A percentile compares a stretch with the other conserved stretches of the same genome.
Evolutionary conservation across 495 filamentous ascomycete genomes (phyloP).

Genomic region (Penicillium coffeae): DNA sequence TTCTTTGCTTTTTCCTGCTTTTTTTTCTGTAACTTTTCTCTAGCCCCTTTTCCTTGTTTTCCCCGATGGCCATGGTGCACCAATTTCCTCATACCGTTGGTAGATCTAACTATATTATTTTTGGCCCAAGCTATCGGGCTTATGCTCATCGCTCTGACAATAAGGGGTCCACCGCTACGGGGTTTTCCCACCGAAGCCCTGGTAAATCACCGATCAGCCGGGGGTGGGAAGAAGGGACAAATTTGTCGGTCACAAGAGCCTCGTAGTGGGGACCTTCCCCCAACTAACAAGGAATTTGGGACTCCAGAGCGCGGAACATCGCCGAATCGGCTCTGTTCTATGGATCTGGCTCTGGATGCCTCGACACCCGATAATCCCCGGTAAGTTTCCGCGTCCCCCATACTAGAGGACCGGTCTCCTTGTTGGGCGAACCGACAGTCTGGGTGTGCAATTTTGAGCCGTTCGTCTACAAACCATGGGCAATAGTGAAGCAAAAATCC

Average conservation of each 20-base stretch:
- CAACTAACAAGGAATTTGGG: too few relatives aligned
- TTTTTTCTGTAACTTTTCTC: too few relatives aligned
- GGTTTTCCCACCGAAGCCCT: too few relatives aligned
- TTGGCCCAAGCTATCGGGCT: too few relatives aligned
- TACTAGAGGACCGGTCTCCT: background rate
- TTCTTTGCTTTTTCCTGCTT: too few relatives aligned
- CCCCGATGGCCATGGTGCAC: too few relatives aligned
- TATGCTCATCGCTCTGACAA: too few relatives aligned
- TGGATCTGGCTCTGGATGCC: background rate
- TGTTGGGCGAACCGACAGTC: background rate
- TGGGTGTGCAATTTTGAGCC: background rate
- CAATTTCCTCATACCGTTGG: too few relatives aligned
- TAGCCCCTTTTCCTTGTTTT: too few relatives aligned
- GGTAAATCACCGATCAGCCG: conserved; percentile 10
- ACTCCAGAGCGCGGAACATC: background rate
- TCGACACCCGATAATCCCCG: background rate
- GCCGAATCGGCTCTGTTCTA: background rate
- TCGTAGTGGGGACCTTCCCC: conserved; percentile 9
- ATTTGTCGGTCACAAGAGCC: conserved; percentile 10
- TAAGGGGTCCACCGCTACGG: too few relatives aligned
- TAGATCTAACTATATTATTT: too few relatives aligned
- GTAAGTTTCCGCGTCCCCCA: background rate
- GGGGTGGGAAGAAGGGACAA: conserved; percentile 3
- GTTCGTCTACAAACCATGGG: background rate
- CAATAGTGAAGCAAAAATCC: too few relatives aligned